Percentiles rank a stretch among this genome's conserved stretches.
phyloP scores from a whole-genome alignment of 1,139 yeast genomes.

The Scheffersomyces segobiensis region DNA sequence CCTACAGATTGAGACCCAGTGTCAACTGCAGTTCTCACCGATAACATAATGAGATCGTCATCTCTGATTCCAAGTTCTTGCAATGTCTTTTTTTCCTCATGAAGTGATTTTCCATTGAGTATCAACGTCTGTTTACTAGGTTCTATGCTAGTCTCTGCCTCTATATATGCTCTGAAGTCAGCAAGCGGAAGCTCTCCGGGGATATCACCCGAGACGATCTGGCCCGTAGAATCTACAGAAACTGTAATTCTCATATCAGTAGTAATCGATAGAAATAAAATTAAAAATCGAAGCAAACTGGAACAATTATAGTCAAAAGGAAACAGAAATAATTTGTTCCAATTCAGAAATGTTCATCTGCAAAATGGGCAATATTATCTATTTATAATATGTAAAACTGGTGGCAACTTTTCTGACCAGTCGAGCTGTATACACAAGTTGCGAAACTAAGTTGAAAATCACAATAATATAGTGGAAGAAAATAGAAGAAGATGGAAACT shows the following conservation, averaged over 20 bases:
- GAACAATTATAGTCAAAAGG: background rate
- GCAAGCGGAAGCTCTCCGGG: slow-evolving; percentile 62
- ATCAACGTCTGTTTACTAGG: slow-evolving; percentile 48
- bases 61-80: slow-evolving; percentile 49
- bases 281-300: background rate
- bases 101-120: slow-evolving; percentile 47
- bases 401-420: background rate
- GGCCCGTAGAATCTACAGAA: slow-evolving; percentile 30
- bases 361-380: background rate
- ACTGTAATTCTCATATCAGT: slow-evolving; percentile 38
- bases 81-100: slow-evolving; percentile 36
- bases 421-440: background rate
- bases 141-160: slow-evolving; percentile 66
- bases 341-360: background rate
- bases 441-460: too few relatives aligned
- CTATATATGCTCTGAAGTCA: slow-evolving; percentile 77
- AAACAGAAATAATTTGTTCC: background rate
- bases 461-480: background rate
- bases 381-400: background rate
- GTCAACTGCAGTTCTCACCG: slow-evolving; percentile 8
- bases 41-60: slow-evolving; percentile 56
- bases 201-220: slow-evolving; percentile 50
- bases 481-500: background rate
- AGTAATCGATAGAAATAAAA: background rate
- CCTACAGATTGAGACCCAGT: slow-evolving; percentile 10